Evolutionary conservation across 495 filamentous ascomycete species (phyloP).

Genomic region (Xylaria curta): DNA sequence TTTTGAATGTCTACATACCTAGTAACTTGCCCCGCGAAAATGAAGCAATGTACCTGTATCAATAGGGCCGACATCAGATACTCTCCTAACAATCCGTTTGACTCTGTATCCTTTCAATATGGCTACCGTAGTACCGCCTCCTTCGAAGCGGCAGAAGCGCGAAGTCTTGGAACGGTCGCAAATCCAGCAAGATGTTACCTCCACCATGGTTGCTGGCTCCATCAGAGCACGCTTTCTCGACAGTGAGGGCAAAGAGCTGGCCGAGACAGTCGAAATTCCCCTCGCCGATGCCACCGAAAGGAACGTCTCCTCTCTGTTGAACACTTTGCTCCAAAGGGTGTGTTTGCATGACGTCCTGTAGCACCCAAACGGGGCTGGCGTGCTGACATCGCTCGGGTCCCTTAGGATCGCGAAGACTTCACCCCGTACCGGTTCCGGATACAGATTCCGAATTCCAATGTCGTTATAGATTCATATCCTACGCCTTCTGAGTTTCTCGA

Average conservation of each 20-base stretch:
- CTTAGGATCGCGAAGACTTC: constrained; percentile 72
- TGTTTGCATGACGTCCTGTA: constrained; percentile 39
- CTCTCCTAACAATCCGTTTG: neutral
- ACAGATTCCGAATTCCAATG: constrained; percentile 62
- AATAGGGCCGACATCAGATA: neutral
- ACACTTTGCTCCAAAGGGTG: constrained; percentile 84
- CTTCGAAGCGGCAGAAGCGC: constrained; percentile 86
- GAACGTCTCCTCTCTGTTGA: constrained; percentile 90
- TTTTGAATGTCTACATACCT: constrained; percentile 16
- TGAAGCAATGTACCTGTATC: constrained; percentile 8
- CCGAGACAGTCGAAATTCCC: constrained; percentile 75
- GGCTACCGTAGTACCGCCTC: constrained; percentile 88
- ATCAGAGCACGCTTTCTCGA: constrained; percentile 89
- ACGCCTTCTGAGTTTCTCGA: constrained; percentile 48
- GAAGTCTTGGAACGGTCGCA: constrained; percentile 73
- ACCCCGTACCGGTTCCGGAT: constrained; percentile 89
- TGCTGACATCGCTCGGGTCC: constrained; percentile 25
- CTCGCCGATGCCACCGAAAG: constrained; percentile 86
- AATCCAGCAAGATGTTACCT: constrained; percentile 77
- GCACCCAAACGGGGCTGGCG: neutral
- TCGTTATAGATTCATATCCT: constrained; percentile 78
- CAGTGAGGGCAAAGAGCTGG: constrained; percentile 69
- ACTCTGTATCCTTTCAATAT: constrained; percentile 53
- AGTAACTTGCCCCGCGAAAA: constrained; percentile 28
- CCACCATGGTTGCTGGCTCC: constrained; percentile 73